These are phyloP conservation scores for Ustilago sp. DNA, from an alignment of 1,284 basidiomycete genomes.

Conservation along the genomic window DNA sequence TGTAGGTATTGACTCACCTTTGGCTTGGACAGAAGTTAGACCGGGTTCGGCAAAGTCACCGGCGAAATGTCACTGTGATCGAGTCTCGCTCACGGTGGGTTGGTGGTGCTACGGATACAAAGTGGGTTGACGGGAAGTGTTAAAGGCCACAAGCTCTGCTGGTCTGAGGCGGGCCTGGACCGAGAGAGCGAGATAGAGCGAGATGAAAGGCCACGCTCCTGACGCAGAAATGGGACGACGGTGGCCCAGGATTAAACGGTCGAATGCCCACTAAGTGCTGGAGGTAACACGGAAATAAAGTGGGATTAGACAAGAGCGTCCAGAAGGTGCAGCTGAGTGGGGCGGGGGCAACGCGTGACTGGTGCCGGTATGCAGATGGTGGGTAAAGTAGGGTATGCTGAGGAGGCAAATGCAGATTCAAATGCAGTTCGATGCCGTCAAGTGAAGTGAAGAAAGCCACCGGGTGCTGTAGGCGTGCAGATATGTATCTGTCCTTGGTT, in stretches of 20 bases:
- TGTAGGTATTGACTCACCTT: slow-evolving; percentile 11
- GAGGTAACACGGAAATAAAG: no score
- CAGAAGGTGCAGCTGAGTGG: slow-evolving; percentile 1
- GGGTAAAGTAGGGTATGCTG: background rate
- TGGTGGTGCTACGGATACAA: slow-evolving; percentile 5
- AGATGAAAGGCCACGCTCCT: slow-evolving; percentile 20
- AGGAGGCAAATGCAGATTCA: background rate
- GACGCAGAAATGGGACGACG: background rate
- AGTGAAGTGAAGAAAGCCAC: slow-evolving; percentile 1
- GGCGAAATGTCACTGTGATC: background rate
- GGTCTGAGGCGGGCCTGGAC: no score
- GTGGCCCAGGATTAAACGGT: slow-evolving; percentile 17
- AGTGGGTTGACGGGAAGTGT: slow-evolving; percentile 9
- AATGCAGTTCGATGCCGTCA: background rate
- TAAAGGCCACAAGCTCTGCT: slow-evolving; percentile 5
- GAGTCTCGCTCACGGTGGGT: slow-evolving; percentile 23
- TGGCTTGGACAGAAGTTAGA: background rate
- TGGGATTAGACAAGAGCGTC: background rate
- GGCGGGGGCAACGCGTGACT: background rate
- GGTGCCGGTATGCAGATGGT: background rate
- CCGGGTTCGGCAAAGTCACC: background rate
- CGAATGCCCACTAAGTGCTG: background rate
- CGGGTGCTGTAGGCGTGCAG: slow-evolving; percentile 6
- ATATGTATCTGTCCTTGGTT: slow-evolving; percentile 1
- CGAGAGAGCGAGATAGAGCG: background rate